Evolutionary conservation across 1,139 yeast species (phyloP).

Genomic region (Saccharomycopsis phalli): DNA sequence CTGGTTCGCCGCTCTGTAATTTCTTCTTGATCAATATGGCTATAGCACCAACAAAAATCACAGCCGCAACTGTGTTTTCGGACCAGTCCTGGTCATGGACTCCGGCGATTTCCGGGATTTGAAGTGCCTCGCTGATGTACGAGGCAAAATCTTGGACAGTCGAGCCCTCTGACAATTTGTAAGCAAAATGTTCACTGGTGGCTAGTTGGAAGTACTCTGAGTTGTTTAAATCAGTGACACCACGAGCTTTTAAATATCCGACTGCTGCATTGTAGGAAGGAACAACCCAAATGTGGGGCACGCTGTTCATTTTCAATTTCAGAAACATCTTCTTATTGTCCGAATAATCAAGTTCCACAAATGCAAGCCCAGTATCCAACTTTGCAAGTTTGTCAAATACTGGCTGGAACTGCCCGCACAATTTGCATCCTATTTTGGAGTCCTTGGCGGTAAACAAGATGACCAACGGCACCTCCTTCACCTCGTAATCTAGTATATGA

Average conservation of each 20-base stretch:
- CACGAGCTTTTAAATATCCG: not conserved
- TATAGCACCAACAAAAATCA: conserved; percentile 35
- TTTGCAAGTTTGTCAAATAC: conserved; percentile 34
- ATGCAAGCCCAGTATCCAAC: conserved; percentile 32
- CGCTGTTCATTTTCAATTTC: conserved; percentile 35
- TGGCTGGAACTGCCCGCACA: conserved; percentile 35
- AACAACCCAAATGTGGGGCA: conserved; percentile 59
- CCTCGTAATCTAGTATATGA: conserved; percentile 24
- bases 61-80: conserved; percentile 37
- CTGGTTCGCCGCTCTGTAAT: conserved; percentile 28
- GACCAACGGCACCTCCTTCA: conserved; percentile 34
- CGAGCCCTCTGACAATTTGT: conserved; percentile 25
- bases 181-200: conserved; percentile 26
- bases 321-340: conserved; percentile 35
- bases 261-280: conserved; percentile 28
- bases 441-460: conserved; percentile 38
- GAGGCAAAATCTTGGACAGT: conserved; percentile 40
- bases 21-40: conserved; percentile 44
- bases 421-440: conserved; percentile 32
- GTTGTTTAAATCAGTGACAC: conserved; percentile 2
- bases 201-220: conserved; percentile 6
- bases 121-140: conserved; percentile 39
- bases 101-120: conserved; percentile 30
- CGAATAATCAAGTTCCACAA: conserved; percentile 43
- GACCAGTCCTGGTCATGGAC: conserved; percentile 32